phyloP scores from a whole-genome alignment of 2,329 filamentous ascomycete species.

The Neurospora crassa region DNA sequence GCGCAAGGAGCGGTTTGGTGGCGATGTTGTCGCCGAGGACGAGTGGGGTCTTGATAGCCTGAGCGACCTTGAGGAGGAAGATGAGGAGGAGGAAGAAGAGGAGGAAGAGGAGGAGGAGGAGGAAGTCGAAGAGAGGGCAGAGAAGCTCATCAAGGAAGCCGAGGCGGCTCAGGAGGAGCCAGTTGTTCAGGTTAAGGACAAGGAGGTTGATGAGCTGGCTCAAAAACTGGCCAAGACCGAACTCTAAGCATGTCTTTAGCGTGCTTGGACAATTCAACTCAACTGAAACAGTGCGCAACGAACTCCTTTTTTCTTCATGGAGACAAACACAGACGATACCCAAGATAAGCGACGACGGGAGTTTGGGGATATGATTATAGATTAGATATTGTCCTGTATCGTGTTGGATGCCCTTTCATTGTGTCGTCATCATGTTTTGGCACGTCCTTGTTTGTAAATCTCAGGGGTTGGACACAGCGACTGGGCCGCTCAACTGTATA shows the following conservation, averaged over 20 bases:
- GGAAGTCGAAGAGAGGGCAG: conserved; percentile 44
- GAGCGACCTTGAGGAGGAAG: conserved; percentile 74
- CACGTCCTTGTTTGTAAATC: neutral
- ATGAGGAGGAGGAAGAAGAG: conserved; percentile 57
- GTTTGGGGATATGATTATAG: conserved; percentile 10
- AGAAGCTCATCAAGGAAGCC: conserved; percentile 58
- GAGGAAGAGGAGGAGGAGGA: conserved; percentile 61
- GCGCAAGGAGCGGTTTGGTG: conserved; percentile 65
- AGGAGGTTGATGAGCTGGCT: conserved; percentile 73
- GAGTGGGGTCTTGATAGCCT: conserved; percentile 80
- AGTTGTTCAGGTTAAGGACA: conserved; percentile 59
- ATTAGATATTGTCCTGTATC: conserved; percentile 2
- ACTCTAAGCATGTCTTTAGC: conserved; percentile 29
- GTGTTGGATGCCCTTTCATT: conserved; percentile 5
- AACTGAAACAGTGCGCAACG: conserved; percentile 1
- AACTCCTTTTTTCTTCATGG: neutral
- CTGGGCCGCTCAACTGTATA: neutral
- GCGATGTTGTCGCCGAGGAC: conserved; percentile 61
- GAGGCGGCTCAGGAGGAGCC: conserved; percentile 67
- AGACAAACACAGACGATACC: conserved; percentile 16
- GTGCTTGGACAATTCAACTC: neutral
- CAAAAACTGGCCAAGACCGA: conserved; percentile 63
- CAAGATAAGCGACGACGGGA: conserved; percentile 10
- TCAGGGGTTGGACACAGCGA: neutral
- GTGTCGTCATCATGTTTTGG: neutral